Percentiles rank a stretch among this genome's conserved stretches.
Evolutionary conservation across 768 basidiomycete genomes (phyloP).

Genomic region (Leccinum arenicola): DNA sequence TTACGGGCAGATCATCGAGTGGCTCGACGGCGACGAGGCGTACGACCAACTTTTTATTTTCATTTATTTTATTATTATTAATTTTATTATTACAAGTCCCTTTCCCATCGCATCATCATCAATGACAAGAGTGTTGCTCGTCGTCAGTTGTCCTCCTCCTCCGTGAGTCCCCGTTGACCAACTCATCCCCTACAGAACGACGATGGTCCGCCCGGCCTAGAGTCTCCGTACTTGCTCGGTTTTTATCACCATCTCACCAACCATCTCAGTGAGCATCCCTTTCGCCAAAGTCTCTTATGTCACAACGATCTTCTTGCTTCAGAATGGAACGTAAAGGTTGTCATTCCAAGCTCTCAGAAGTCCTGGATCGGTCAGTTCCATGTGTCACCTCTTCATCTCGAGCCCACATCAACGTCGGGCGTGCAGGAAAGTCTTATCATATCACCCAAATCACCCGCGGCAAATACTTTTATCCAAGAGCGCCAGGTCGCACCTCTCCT

Average conservation of each 20-base stretch:
- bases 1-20: conserved; percentile 10
- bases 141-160: conserved; percentile 35
- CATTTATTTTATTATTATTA: not conserved
- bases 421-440: conserved; percentile 73
- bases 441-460: conserved; percentile 72
- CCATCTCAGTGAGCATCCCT: conserved; percentile 48
- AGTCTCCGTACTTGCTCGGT: conserved; percentile 75
- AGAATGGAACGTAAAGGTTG: conserved; percentile 82
- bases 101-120: not conserved
- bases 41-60: conserved; percentile 6
- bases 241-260: conserved; percentile 60
- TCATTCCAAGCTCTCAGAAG: conserved; percentile 77
- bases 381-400: not conserved
- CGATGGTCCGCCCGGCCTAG: conserved; percentile 72
- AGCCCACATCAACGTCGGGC: not conserved
- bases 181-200: conserved; percentile 56
- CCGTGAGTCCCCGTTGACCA: not conserved
- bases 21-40: conserved; percentile 11
- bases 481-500: conserved; percentile 38
- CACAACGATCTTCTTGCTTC: not conserved
- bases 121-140: conserved; percentile 39
- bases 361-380: conserved; percentile 75
- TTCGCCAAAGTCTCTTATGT: conserved; percentile 12
- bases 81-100: not conserved
- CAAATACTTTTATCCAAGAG: conserved; percentile 72